These are phyloP conservation scores for Arthrinium phaeospermum DNA, from an alignment of 2,329 filamentous ascomycete genomes.

Conservation along the genomic window DNA sequence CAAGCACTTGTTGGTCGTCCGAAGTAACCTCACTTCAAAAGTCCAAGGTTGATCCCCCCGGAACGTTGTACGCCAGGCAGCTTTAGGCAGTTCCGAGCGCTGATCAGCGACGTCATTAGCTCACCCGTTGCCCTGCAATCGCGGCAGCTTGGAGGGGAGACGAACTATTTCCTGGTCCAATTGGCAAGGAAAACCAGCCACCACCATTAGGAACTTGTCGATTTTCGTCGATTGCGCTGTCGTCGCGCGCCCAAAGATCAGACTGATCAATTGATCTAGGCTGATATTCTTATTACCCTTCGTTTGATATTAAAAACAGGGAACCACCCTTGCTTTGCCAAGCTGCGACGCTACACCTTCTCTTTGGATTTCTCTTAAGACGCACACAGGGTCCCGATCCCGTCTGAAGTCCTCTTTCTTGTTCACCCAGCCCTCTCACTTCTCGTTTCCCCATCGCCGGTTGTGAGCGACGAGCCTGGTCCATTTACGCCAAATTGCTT, in stretches of 20 bases:
- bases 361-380: conserved; percentile 1
- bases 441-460: not conserved
- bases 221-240: conserved; percentile 1
- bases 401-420: not conserved
- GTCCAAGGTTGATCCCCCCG: conserved; percentile 5
- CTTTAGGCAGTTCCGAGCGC: not conserved
- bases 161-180: not conserved
- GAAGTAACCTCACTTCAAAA: not conserved
- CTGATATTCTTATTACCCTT: not conserved
- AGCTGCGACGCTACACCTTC: not conserved
- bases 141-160: not conserved
- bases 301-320: conserved; percentile 3
- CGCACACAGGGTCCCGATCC: not conserved
- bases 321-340: not conserved
- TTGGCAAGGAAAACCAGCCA: not conserved
- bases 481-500: not conserved
- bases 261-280: conserved; percentile 7
- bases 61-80: not conserved
- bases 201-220: not conserved
- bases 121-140: not conserved
- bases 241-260: conserved; percentile 7
- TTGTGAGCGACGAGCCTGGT: not conserved
- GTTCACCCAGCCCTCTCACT: not conserved
- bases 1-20: not conserved
- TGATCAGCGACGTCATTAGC: conserved; percentile 10